Base-by-base conservation (phyloP, 805 yeast species). In the Teunomyces atbi region DNA sequence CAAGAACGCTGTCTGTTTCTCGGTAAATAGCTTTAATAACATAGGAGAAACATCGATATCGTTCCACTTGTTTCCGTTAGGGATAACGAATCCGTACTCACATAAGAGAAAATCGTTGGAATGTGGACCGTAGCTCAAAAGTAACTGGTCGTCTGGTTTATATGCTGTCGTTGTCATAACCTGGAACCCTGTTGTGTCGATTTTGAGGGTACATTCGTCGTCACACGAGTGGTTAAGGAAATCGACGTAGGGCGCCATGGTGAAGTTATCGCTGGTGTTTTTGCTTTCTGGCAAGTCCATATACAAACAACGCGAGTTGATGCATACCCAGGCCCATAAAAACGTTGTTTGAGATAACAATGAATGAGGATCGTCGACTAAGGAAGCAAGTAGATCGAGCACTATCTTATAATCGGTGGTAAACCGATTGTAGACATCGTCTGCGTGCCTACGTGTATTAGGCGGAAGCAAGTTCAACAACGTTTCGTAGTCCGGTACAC, bases 201-300 rank as follows among this genome's bases (percentile, higher is more conserved):
- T 73, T 50, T 73, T 59, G 43, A 84, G 74, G 18, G 63, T 68
- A 51, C 89, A 80, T 50, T 80, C 83, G 35, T 74, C 78, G 4
- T 75, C 73, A 32, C 69, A 55, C 23, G 67, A 71, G 64, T 92
- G 98, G 65, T 92, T 94, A 43, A 92, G 68, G 61, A 88, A 86
- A 67, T 92, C 99, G 19, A 91, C 90, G 51, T 73, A 84, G 0
- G 99, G 99, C 0, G 92, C 97, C 79, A 92, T 69, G 1, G 98
- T 89, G 69, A 92, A 83, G 61, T 87, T 85, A 53, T 85, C 89
- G 20, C 69, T 77, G 2, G 60, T 59, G 13, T 71, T 66, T 46
- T 76, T 74, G 29, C 77, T 74, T 40, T 77, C 73, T 1, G 86
- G 83, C 1, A 88, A 65, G 3, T 78, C 75, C 83, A 84, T 83